Base-by-base conservation (phyloP, 257 asterid genomes). In the Solanum pimpinellifolium region DNA sequence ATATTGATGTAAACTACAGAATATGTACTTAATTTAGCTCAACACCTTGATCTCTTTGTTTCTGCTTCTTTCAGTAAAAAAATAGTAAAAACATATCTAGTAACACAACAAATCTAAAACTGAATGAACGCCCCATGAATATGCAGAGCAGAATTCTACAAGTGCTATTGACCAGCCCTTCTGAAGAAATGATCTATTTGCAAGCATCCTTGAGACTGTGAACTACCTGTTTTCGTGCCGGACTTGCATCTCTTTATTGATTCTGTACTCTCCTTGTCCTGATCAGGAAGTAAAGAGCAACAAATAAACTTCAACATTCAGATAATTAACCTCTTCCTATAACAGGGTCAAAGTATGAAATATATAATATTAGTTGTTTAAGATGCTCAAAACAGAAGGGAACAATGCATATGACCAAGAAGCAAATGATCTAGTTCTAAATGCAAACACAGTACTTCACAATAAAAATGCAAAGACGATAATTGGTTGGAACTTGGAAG, bases 151-250 rank as follows among this genome's bases (percentile, higher is more conserved):
- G 33, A 77, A 25, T 80, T 80, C 46, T 80, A 80, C 85, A 49
- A 5, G 85, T 80, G 52, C 78, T 92, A 91, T 82, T 89, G 85
- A n/a, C 91, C 90, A 75, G 93, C 87, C 91, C 85, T 95, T 85
- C 90, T 94, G 83, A 97, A 97, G 91, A 97, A 97, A 88, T 96
- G 98, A 23, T 97, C 98, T 31, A 96, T 93, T 93, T 92, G 96
- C 95, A 94, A 89, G 87, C 88, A 88, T 42, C 99, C 97, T 83
- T 88, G 92, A 66, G 92, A 90, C 90, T 90, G 93, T 86, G 84
- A 68, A 83, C 92, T 89, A 46, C 69, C 91, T 87, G 94, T 83
- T 83, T 93, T 94, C 78, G 87, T 39, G 29, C 90, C 92, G 39
- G 70, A 84, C 89, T 91, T 94, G 93, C 86, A 14, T 90, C 90